Percentiles rank a stretch among this genome's conserved stretches.
These are phyloP conservation scores for Fraxinus greggii DNA, from an alignment of 305 asterid genomes.

Conservation along the genomic window DNA sequence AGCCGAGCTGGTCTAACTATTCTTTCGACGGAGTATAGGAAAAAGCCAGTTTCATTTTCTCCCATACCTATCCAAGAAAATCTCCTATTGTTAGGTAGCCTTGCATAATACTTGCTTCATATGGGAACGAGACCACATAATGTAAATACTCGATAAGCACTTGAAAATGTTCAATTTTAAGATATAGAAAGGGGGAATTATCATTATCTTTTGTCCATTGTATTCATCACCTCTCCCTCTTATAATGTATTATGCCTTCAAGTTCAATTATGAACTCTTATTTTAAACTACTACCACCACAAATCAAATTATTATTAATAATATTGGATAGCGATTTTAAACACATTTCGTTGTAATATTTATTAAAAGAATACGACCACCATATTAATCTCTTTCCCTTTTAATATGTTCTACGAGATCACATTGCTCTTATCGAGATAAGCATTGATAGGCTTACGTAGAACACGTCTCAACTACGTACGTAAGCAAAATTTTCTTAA, in stretches of 20 bases:
- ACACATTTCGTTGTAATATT: neutral
- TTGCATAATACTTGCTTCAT: constrained; percentile 37
- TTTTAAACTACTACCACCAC: neutral
- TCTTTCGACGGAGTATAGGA: constrained; percentile 19
- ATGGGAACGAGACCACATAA: constrained; percentile 48
- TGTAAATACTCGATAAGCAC: constrained; percentile 49
- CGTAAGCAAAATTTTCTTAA: neutral
- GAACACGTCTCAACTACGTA: neutral
- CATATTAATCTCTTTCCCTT: neutral
- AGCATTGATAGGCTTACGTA: neutral
- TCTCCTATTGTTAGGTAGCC: constrained; percentile 20
- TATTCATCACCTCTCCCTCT: constrained; percentile 26
- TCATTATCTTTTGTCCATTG: constrained; percentile 44
- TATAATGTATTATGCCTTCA: neutral
- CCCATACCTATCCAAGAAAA: constrained; percentile 13
- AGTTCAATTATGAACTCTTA: neutral
- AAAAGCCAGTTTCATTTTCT: neutral
- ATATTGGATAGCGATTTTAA: neutral
- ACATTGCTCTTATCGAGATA: neutral
- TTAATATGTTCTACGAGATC: neutral
- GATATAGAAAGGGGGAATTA: constrained; percentile 18
- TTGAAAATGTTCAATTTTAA: constrained; percentile 37
- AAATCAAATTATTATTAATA: neutral
- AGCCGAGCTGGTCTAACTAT: neutral
- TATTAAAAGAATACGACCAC: neutral